Percentiles rank a stretch among this genome's conserved stretches.
Evolutionary conservation across 495 filamentous ascomycete genomes (phyloP).

Genomic region (Aspergillus diversus): DNA sequence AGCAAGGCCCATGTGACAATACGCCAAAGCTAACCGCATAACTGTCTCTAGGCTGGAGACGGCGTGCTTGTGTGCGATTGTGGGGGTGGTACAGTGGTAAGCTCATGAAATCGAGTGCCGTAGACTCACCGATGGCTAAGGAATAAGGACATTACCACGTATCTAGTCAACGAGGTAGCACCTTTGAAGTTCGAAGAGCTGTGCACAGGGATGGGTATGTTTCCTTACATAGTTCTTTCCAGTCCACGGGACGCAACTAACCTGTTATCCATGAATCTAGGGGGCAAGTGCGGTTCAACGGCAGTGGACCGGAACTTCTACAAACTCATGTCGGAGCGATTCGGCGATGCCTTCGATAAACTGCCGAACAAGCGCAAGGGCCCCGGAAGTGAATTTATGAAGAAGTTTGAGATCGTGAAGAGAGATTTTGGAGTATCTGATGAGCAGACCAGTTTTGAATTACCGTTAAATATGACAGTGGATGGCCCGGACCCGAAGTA

Average conservation of each 20-base stretch:
- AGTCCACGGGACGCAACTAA: not conserved
- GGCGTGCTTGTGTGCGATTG: constrained; percentile 32
- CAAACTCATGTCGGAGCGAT: constrained; percentile 41
- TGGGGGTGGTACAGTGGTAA: constrained; percentile 47
- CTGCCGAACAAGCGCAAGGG: constrained; percentile 18
- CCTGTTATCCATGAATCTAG: constrained; percentile 1
- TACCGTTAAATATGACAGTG: constrained; percentile 14
- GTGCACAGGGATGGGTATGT: constrained; percentile 19
- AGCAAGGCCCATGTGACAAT: not conserved
- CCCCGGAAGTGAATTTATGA: constrained; percentile 29
- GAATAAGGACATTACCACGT: constrained; percentile 39
- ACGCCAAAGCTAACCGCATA: not conserved
- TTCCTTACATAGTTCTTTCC: not conserved
- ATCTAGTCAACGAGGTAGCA: constrained; percentile 32
- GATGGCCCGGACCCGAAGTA: not conserved
- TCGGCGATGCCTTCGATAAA: constrained; percentile 28
- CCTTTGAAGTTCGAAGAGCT: constrained; percentile 34
- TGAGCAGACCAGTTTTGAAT: constrained; percentile 15
- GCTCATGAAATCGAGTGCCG: not conserved
- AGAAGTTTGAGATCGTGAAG: constrained; percentile 30
- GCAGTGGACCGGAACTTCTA: constrained; percentile 55
- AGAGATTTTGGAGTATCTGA: constrained; percentile 23
- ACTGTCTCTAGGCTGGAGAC: constrained; percentile 20
- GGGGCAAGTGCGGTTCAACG: constrained; percentile 55
- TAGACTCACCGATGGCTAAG: not conserved